Evolutionary conservation across 2,329 filamentous ascomycete genomes (phyloP), one percentile per base, ranked within the genome.

Genomic region (Fusarium aywerte): DNA sequence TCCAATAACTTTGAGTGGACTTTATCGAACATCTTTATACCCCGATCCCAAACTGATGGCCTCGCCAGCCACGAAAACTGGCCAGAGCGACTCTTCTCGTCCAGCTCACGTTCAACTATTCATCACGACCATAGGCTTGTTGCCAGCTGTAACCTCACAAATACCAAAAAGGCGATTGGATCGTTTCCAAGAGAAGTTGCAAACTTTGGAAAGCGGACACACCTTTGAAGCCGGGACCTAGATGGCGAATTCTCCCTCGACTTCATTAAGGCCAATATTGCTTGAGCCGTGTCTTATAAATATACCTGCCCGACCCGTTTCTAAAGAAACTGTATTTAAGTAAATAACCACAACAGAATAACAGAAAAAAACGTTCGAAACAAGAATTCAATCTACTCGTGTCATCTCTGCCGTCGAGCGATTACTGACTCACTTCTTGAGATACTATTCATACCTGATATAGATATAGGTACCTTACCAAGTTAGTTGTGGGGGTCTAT

Each of bases 251-350:
- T 31, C 32, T 18, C 6, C 29, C 29, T 52, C 27, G 16, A 38
- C 43, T 32, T 42, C 47, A 51, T 57, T 42, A 50, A 40, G 53
- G 66, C 36, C 50, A 64, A 45, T 36, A 38, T 62, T 57, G 35
- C 31, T 59, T 54, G 36, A 39, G 36, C 36, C 20, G 55, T 29
- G 42, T 29, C 29, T 55, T 29, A 43, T 23, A 49, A 21, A 38
- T 43, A 53, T n/a, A n/a, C n/a, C n/a, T n/a, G n/a, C n/a, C n/a
- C n/a, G 29, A 39, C 43, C 23, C 25, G n/a, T 32, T 31, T 51
- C 39, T 32, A 18, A 48, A 32, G 45, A 21, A 48, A 29, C 12
- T 32, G 20, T 23, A 47, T 27, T 36, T 23, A 60, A 29, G 38
- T 7, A 58, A 38, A 56, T 2, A 42, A 38, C 5, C 7, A 25